These are phyloP conservation scores for Mucor velutinosus DNA, from an alignment of 371 early-diverging fungal species.

Conservation along the genomic window DNA sequence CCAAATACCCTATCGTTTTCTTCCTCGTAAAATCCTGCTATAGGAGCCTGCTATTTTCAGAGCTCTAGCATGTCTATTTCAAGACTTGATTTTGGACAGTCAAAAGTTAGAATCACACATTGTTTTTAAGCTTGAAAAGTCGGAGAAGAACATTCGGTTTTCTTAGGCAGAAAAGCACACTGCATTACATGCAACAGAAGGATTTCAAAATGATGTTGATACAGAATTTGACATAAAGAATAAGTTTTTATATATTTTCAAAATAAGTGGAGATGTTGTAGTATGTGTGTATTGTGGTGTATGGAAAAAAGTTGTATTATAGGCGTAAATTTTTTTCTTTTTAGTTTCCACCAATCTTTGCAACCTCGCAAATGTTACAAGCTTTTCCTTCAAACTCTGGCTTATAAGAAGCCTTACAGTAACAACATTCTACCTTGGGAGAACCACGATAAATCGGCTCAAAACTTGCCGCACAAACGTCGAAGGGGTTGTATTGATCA, in stretches of 20 bases:
- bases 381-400: slow-evolving; percentile 77
- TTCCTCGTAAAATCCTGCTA: too few species aligned
- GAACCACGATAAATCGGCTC: slow-evolving; percentile 89
- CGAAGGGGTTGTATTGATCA: slow-evolving; percentile 93
- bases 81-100: too few species aligned
- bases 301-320: not conserved
- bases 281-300: not conserved
- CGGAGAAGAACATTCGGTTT: too few species aligned
- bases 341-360: slow-evolving; percentile 55
- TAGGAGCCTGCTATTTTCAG: too few species aligned
- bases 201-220: too few species aligned
- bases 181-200: too few species aligned
- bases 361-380: slow-evolving; percentile 86
- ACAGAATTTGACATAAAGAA: not conserved
- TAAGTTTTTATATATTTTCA: not conserved
- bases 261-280: not conserved
- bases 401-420: slow-evolving; percentile 86
- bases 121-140: too few species aligned
- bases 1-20: too few species aligned
- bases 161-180: too few species aligned
- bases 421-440: slow-evolving; percentile 77
- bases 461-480: slow-evolving; percentile 77
- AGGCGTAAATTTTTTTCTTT: not conserved
- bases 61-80: too few species aligned
- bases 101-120: too few species aligned